A percentile compares a stretch with the other conserved stretches of the same genome.
phyloP scores from a whole-genome alignment of 305 asterid genomes.

The Petunia hybrid region DNA sequence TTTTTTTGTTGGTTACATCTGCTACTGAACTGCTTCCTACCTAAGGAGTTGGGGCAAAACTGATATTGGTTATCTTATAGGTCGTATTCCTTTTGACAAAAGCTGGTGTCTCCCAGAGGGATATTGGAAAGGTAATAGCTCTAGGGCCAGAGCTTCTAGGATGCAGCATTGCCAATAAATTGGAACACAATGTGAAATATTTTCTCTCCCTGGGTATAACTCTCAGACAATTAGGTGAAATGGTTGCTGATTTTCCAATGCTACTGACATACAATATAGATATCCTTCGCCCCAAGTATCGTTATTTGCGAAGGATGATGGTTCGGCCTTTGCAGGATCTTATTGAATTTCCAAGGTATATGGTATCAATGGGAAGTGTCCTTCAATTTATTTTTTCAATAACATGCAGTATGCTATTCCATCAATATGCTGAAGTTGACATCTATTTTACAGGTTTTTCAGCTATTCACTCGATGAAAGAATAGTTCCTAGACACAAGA shows the following conservation, averaged over 20 bases:
- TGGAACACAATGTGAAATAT: conserved; percentile 85
- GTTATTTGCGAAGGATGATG: conserved; percentile 82
- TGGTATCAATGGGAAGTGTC: background rate
- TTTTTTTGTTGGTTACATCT: background rate
- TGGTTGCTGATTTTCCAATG: conserved; percentile 91
- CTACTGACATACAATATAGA: conserved; percentile 81
- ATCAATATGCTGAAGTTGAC: background rate
- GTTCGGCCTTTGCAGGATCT: conserved; percentile 79
- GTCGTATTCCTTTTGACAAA: conserved; percentile 82
- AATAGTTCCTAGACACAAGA: conserved; percentile 78
- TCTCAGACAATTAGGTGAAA: conserved; percentile 66
- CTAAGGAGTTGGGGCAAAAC: background rate
- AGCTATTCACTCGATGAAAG: conserved; percentile 91
- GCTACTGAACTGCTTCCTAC: background rate
- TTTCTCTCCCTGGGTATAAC: conserved; percentile 85
- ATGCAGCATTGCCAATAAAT: conserved; percentile 83
- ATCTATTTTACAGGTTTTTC: conserved; percentile 68
- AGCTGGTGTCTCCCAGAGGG: conserved; percentile 77
- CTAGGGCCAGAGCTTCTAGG: conserved; percentile 85
- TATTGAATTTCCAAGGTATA: conserved; percentile 91
- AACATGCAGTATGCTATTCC: background rate
- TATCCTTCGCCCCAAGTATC: conserved; percentile 87
- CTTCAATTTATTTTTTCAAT: background rate
- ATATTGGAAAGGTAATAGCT: conserved; percentile 87
- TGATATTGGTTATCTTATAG: conserved; percentile 45